phyloP scores from a whole-genome alignment of 1,284 basidiomycete genomes.

The Fomitopsis schrenkii region DNA sequence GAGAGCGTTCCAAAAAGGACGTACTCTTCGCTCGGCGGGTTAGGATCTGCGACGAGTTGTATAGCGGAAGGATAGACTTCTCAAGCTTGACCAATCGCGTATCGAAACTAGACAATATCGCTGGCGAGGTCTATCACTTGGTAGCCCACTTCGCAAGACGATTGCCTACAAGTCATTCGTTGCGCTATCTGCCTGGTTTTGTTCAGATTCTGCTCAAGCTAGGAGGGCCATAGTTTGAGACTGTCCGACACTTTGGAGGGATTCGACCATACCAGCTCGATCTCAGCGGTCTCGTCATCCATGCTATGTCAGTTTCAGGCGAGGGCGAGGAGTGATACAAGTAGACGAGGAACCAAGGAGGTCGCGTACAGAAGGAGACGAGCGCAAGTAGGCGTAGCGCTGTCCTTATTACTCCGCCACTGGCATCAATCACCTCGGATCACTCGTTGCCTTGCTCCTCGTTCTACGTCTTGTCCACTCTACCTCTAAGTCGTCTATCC shows the following conservation, averaged over 20 bases:
- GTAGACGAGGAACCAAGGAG: no score
- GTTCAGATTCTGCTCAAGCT: slow-evolving; percentile 83
- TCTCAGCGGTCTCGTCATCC: slow-evolving; percentile 77
- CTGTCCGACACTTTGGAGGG: not conserved
- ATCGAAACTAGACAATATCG: slow-evolving; percentile 76
- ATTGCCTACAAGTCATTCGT: slow-evolving; percentile 69
- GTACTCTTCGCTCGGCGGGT: slow-evolving; percentile 65
- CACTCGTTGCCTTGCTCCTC: no score
- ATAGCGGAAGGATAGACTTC: slow-evolving; percentile 75
- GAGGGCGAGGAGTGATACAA: not conserved
- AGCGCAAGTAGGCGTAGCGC: not conserved
- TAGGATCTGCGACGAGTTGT: slow-evolving; percentile 69
- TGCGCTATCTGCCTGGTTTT: slow-evolving; percentile 80
- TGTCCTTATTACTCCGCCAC: no score
- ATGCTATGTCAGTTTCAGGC: slow-evolving; percentile 29
- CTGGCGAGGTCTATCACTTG: slow-evolving; percentile 32
- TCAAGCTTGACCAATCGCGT: slow-evolving; percentile 73
- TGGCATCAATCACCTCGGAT: no score
- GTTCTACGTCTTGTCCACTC: no score
- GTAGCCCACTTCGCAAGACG: not conserved
- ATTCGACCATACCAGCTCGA: slow-evolving; percentile 55
- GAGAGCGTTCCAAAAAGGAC: slow-evolving; percentile 22
- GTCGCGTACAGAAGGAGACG: not conserved
- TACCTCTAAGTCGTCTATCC: no score
- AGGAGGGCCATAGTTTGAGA: not conserved